Evolutionary conservation across 345 rosid genomes (phyloP), one percentile per base, ranked within the genome.

Genomic region (Orychophragmus violaceus): DNA sequence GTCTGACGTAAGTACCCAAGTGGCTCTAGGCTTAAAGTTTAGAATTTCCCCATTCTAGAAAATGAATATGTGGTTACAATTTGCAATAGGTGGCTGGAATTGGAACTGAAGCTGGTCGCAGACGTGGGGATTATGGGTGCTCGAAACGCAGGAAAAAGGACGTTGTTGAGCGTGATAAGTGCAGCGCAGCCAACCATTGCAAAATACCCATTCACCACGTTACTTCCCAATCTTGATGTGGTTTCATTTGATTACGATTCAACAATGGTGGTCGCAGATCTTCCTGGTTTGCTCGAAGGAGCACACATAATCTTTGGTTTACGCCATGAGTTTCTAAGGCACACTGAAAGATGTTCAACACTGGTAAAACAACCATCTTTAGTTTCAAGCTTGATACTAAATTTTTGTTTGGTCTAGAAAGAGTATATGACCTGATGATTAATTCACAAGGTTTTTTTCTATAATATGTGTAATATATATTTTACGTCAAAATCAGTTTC

Each of bases 221-320:
- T 93, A 60, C 97, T 93, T 72, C 96, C 98, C 59, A 93, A 90
- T 82, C 86, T 88, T 12, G 97, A 92, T 27, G 92, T 93, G 52
- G 96, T 93, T 78, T 90, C 97, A 12, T 86, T 93, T 70, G 90
- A 88, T 76, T 90, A 85, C 58, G 90, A 90, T 65, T 78, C 96
- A 64, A 88, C 98, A 35, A 74, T 93, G 84, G 97, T 88, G 49
- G 97, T 90, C 8, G 97, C 98, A 17, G 98, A 93, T 82, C 84
- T 93, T 37, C 98, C 98, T 56, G 97, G 97, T 78, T 82, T 93
- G 70, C 97, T 90, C 59, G 97, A 88, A 86, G 97, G 97, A 77
- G 98, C 98, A 17, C 98, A 88, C 77, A 72, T 78, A 74, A 96
- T 95, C 55, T 93, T 86, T 58, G 98, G 96, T 76, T 79, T 93